Evolutionary conservation across 768 basidiomycete genomes (phyloP), one percentile per base, ranked within the genome.

Genomic region (Termitomyces sp.): DNA sequence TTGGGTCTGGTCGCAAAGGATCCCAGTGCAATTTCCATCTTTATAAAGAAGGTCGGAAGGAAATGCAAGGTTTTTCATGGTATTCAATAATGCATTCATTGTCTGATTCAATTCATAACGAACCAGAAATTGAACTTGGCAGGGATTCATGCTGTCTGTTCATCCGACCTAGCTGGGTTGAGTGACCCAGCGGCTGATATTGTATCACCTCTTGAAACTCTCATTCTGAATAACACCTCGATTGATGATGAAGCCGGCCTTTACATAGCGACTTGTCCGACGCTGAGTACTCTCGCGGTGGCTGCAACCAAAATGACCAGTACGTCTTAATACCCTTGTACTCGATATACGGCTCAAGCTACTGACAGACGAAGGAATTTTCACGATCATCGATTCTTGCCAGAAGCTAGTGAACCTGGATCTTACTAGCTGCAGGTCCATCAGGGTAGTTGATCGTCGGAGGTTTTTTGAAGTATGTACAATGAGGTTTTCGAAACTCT

Each of bases 381-480:
- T 82, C 60, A 60, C 67, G 2, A 77, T 89, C 38, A 71, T 89
- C 31, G 81, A 87, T 60, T 75, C 73, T 0, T 89, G 87, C 60
- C 59, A 71, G 2, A 71, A 69, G 30, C 70, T 89, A 30, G 68
- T 73, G 55, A 78, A 71, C n/a, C 64, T 89, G 14, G 81, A 87
- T 63, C 68, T 89, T 45, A 88, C 84, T 3, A 82, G 85, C 57
- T 89, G 87, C 58, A 76, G 87, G 51, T 80, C 87, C 5, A 75
- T 89, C 53, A 72, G 64, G 6, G 75, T 87, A 5, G 73, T 73
- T 0, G 84, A 87, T 59, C 71, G 87, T 26, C 75, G 87, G 14
- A 77, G 77, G 7, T 84, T 89, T 62, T 89, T 89, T 62, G 84
- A 88, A 73, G 86, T 78, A 45, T 19, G 38, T 30, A 17, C 17